A percentile compares a stretch with the other conserved stretches of the same genome.
These are phyloP conservation scores for Euclidium syriacum DNA, from an alignment of 345 rosid genomes.

Conservation along the genomic window DNA sequence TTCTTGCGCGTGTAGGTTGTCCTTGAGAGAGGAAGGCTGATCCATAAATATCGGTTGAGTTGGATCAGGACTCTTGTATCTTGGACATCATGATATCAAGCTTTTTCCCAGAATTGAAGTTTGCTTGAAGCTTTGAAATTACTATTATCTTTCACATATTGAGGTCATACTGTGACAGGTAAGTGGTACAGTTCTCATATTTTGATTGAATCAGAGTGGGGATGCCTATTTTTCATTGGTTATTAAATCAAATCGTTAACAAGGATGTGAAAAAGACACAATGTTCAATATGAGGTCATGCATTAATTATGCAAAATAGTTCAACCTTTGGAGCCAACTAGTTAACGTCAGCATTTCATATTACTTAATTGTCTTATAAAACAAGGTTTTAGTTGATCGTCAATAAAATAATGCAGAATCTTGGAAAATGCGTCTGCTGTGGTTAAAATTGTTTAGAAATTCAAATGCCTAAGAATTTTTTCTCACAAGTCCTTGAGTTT, in stretches of 20 bases:
- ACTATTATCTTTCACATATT: too few relatives aligned
- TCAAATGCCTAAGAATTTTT: not conserved
- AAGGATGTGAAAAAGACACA: slow-evolving; percentile 1
- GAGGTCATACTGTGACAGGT: slow-evolving; percentile 8
- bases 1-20: too few relatives aligned
- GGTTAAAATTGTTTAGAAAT: not conserved
- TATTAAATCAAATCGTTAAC: not conserved
- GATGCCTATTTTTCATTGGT: not conserved
- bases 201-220: not conserved
- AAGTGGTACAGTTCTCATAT: not conserved
- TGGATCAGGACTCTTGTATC: too few relatives aligned
- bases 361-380: not conserved
- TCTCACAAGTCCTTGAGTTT: not conserved
- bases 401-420: slow-evolving; percentile 5
- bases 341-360: not conserved
- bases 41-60: too few relatives aligned
- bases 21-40: too few relatives aligned
- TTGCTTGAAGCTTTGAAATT: too few relatives aligned
- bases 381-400: not conserved
- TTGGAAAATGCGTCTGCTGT: not conserved
- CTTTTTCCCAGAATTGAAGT: too few relatives aligned
- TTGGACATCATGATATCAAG: too few relatives aligned
- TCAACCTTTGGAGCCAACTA: not conserved
- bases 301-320: not conserved
- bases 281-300: slow-evolving; percentile 12